Evolutionary conservation across 139 green algal species (phyloP), one percentile per base, ranked within the genome.

Genomic region (Auxenochlorella pyrenoidosa): DNA sequence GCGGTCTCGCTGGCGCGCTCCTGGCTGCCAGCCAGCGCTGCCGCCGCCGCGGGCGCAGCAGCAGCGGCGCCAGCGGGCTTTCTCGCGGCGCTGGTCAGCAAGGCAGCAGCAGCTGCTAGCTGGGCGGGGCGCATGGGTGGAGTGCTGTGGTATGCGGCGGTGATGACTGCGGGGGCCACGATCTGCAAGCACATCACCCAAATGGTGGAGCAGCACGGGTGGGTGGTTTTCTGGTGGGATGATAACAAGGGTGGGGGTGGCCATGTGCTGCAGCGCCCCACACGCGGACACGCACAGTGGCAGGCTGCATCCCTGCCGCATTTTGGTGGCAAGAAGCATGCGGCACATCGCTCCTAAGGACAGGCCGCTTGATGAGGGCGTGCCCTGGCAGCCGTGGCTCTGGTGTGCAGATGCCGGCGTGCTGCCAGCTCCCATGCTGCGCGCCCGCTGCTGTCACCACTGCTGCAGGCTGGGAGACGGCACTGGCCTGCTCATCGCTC

Each of bases 201-300:
- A 30, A n/a, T 6, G 19, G n/a, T 86, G 41, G 65, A 86, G 40
- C 59, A 86, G 30, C 32, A 71, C 28, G 81, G 81, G 81, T 82
- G 47, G 15, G 76, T 58, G 3, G 15, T n/a, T n/a, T n/a, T n/a
- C n/a, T n/a, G n/a, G n/a, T n/a, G n/a, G n/a, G n/a, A n/a, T n/a
- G n/a, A n/a, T n/a, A n/a, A n/a, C n/a, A n/a, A n/a, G n/a, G n/a
- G n/a, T n/a, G n/a, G n/a, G n/a, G n/a, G n/a, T n/a, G n/a, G n/a
- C n/a, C n/a, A n/a, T n/a, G n/a, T n/a, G n/a, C 47, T 58, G 47
- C 47, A 18, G 47, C 47, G 12, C 12, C 12, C 22, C 24, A 71
- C 63, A 71, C 16, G 63, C 63, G 12, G 47, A 18, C 6, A 58
- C 47, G n/a, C n/a, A n/a, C n/a, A n/a, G n/a, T n/a, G n/a, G n/a